Evolutionary conservation across 1,284 basidiomycete species (phyloP), one percentile per base, ranked within the genome.

Genomic region (Cryptococcus depauperatus): DNA sequence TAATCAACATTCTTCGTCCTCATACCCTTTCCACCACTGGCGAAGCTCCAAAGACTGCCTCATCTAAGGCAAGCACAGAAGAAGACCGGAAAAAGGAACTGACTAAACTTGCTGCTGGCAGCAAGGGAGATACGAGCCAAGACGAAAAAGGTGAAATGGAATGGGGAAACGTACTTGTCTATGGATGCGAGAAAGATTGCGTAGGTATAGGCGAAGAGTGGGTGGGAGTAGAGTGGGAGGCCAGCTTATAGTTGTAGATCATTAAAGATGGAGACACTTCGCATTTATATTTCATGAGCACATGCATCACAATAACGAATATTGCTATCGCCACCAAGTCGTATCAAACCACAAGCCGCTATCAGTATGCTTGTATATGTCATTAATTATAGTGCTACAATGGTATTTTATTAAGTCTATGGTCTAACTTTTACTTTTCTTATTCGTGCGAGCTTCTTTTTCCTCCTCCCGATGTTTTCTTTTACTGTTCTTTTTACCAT

Each of bases 151-250:
- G 51, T 11, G 66, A 61, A 47, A 73, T 73, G 71, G 70, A 73
- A 43, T 73, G 71, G 71, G 71, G 71, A 2, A 68, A 52, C 14
- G 51, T 71, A 16, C 51, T 68, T 48, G 64, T 71, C 6, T 73
- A 68, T 50, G 65, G 60, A 3, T 73, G 71, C 51, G 51, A 66
- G 48, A 48, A 35, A 14, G 70, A 71, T 48, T 73, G 71, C 49
- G 61, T 64, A 9, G 70, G 70, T 8, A 57, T 68, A 35, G 50
- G 54, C 10, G 69, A 73, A 46, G 71, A 73, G 45, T 70, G 62
- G 59, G 68, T 71, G 14, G 68, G 62, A 2, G 65, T 71, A 26
- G 71, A 73, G 51, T 72, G 69, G 69, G 70, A 72, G 53, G 44
- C 54, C 9, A 9, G 37, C 5, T 23, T 28, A 30, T 32, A 28